Evolutionary conservation across 352 stramenopile genomes (phyloP), one percentile per base, ranked within the genome.

Genomic region (Phytophthora cactorum): DNA sequence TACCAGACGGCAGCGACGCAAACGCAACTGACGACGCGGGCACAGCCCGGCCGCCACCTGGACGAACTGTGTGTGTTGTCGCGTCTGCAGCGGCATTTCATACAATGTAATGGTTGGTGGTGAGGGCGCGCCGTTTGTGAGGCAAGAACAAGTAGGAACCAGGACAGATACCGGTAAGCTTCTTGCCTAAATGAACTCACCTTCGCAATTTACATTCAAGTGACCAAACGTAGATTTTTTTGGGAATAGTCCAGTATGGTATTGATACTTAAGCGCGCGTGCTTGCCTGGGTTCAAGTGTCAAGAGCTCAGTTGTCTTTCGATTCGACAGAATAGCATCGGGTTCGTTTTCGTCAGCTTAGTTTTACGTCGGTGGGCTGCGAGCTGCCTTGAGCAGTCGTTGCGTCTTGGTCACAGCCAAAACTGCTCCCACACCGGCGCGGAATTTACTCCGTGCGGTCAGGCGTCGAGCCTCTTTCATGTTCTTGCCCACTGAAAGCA

Each of bases 371-470:
- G 66, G 49, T 25, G 62, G 68, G 15, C 53, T 76, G 6, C 69
- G 49, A 51, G 69, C 25, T 8, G 64, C 69, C 38, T 46, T 88
- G 44, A 92, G 63, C 57, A 92, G 63, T 17, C 77, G 78, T 67
- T 89, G 74, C n/a, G 86, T 94, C 69, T 92, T 92, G 62, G 85
- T 94, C 39, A 94, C 83, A 4, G 86, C 86, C 52, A 94, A 79
- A 10, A 94, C 74, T 6, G 78, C 86, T 43, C 85, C 85, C 39
- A 94, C 82, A 14, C 82, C 70, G 0, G 82, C 82, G 25, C 85
- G 84, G 68, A 94, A 91, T 52, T 89, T 91, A 65, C 74, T 88
- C 55, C 86, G 84, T 25, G 79, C 76, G 5, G 79, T 85, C 45
- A 83, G 51, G 36, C 80, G 68, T 29, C 78, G 70, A 11, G 78